Percentiles rank a stretch among this genome's conserved stretches.
Evolutionary conservation across 78 protist genomes (phyloP).

Genomic region (Dictyostelium firmibasis): DNA sequence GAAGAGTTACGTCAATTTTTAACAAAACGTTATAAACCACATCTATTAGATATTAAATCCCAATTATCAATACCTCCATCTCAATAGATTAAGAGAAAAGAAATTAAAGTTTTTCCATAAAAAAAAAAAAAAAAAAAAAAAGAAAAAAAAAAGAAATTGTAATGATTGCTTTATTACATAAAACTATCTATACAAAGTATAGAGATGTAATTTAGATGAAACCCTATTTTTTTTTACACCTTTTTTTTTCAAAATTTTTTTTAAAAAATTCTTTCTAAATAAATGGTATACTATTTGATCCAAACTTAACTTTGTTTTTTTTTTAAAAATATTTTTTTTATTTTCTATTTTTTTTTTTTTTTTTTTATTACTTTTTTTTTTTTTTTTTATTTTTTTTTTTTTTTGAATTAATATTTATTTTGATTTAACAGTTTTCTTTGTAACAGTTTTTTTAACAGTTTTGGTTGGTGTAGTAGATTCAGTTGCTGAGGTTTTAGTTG

Average conservation of each 20-base stretch:
- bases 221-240: neutral
- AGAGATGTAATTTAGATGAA: conserved; percentile 5
- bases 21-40: conserved; percentile 12
- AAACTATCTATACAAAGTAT: neutral
- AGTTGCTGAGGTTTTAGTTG: neutral
- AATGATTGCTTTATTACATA: conserved; percentile 13
- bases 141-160: neutral
- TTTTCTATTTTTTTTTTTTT: neutral
- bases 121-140: neutral
- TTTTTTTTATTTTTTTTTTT: neutral
- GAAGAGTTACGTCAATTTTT: conserved; percentile 34
- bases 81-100: neutral
- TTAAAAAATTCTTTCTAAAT: neutral
- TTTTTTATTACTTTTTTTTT: neutral
- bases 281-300: neutral
- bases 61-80: neutral
- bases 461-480: neutral
- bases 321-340: neutral
- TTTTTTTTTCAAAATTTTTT: neutral
- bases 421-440: neutral
- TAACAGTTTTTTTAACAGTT: neutral
- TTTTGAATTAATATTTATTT: conserved; percentile 4
- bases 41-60: neutral
- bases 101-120: neutral
- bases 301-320: neutral